Percentiles rank a stretch among this genome's conserved stretches.
Conservation (phyloP, 495 filamentous ascomycete species). For the Penicillium antarcticum region DNA sequence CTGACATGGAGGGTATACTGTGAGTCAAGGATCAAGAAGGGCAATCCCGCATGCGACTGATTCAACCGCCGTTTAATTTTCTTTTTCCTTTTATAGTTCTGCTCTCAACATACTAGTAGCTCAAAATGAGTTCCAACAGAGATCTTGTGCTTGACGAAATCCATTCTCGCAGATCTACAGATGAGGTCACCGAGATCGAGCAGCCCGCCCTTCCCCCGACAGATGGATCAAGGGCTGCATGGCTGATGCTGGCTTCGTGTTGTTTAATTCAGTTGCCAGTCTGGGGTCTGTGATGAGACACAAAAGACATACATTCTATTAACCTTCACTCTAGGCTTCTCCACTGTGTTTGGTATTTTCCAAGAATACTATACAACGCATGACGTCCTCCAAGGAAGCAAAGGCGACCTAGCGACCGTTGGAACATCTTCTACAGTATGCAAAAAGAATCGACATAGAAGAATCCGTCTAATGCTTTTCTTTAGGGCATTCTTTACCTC, state of each 20-base stretch:
- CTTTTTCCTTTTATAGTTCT: not conserved
- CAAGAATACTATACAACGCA: slow-evolving; percentile 43
- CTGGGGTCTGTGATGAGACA: slow-evolving; percentile 49
- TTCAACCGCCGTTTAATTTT: not conserved
- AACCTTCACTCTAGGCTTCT: slow-evolving; percentile 35
- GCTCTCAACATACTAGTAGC: too few relatives aligned
- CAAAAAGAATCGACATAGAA: not conserved
- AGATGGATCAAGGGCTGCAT: slow-evolving; percentile 61
- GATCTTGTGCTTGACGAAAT: slow-evolving; percentile 3
- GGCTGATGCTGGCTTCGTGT: slow-evolving; percentile 58
- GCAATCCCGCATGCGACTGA: not conserved
- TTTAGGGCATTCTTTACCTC: slow-evolving; percentile 54
- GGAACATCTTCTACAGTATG: slow-evolving; percentile 46
- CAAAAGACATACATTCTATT: not conserved
- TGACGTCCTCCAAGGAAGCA: slow-evolving; percentile 31
- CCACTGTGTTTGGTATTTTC: slow-evolving; percentile 50
- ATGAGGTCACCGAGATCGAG: slow-evolving; percentile 27
- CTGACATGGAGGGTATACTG: too few relatives aligned
- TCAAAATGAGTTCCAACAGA: slow-evolving; percentile 9
- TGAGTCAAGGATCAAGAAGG: not conserved
- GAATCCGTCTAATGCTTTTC: slow-evolving; percentile 11
- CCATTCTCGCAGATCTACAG: not conserved
- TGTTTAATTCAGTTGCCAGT: slow-evolving; percentile 61
- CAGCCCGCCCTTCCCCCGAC: slow-evolving; percentile 46
- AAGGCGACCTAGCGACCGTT: slow-evolving; percentile 46